These are phyloP conservation scores for Entophlyctis luteolus DNA, from an alignment of 192 early-diverging fungal genomes.

Conservation along the genomic window DNA sequence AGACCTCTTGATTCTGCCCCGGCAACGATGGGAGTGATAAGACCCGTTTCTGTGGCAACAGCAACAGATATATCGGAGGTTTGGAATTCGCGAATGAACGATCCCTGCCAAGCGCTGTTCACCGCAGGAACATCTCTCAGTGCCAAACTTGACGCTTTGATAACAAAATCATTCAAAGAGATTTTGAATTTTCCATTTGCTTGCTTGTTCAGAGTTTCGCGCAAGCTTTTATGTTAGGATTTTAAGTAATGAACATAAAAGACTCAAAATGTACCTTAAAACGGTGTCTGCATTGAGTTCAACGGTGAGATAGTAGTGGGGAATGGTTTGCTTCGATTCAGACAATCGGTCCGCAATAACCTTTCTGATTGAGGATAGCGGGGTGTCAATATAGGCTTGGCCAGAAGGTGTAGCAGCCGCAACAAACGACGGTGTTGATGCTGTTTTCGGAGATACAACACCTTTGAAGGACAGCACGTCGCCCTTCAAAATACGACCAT, in stretches of 20 bases:
- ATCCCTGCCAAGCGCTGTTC: constrained; percentile 84
- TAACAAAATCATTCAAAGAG: constrained; percentile 96
- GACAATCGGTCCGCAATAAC: constrained; percentile 54
- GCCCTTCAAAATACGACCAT: constrained; percentile 85
- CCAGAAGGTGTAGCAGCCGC: constrained; percentile 32
- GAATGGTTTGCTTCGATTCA: constrained; percentile 53
- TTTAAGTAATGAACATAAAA: not conserved
- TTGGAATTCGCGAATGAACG: constrained; percentile 91
- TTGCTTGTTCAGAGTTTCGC: constrained; percentile 81
- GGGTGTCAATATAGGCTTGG: constrained; percentile 41
- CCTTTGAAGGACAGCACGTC: constrained; percentile 74
- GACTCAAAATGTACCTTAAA: constrained; percentile 35
- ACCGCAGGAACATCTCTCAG: constrained; percentile 89
- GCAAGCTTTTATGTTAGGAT: constrained; percentile 44
- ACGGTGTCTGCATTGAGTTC: constrained; percentile 85
- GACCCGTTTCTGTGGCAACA: constrained; percentile 84
- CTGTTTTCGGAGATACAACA: constrained; percentile 4
- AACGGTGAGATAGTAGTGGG: constrained; percentile 67
- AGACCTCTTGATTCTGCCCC: constrained; percentile 83
- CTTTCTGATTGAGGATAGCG: constrained; percentile 47
- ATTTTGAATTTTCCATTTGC: constrained; percentile 90
- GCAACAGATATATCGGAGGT: constrained; percentile 90
- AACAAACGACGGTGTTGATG: constrained; percentile 15
- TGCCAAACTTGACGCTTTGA: constrained; percentile 89
- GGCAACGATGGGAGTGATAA: constrained; percentile 92